Evolutionary conservation across 495 filamentous ascomycete genomes (phyloP).

Genomic region (Delitschia confertaspora): DNA sequence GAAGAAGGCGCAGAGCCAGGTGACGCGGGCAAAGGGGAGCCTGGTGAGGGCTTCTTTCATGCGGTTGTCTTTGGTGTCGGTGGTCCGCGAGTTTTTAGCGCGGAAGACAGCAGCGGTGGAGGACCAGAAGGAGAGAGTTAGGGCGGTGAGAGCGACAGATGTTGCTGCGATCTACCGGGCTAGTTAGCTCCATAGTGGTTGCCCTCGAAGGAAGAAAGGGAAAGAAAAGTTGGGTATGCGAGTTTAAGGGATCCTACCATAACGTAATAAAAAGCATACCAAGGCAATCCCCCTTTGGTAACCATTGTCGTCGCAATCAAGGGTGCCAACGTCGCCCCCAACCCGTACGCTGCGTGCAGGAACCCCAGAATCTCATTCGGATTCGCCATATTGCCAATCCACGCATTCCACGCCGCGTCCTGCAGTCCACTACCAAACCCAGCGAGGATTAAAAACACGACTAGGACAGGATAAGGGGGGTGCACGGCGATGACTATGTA

Average conservation of each 20-base stretch:
- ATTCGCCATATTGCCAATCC: conserved; percentile 56
- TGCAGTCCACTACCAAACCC: conserved; percentile 56
- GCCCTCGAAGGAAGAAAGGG: background rate
- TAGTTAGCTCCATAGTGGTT: background rate
- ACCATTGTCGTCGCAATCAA: conserved; percentile 51
- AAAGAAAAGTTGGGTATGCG: conserved; percentile 15
- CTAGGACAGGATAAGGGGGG: conserved; percentile 52
- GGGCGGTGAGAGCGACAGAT: conserved; percentile 49
- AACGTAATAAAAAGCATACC: conserved; percentile 55
- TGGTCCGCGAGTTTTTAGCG: conserved; percentile 37
- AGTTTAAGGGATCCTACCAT: conserved; percentile 49
- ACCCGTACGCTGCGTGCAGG: conserved; percentile 50
- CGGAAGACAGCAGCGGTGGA: conserved; percentile 56
- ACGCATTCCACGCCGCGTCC: conserved; percentile 59
- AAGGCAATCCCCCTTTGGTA: conserved; percentile 40
- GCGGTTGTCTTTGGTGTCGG: conserved; percentile 40
- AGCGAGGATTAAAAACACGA: conserved; percentile 49
- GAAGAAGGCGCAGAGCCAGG: conserved; percentile 71
- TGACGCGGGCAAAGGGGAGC: conserved; percentile 43
- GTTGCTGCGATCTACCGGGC: conserved; percentile 49
- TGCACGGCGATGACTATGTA: conserved; percentile 52
- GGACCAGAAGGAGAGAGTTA: conserved; percentile 55
- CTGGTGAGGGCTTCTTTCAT: conserved; percentile 50
- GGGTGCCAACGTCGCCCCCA: conserved; percentile 49
- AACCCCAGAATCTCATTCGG: conserved; percentile 51